Base-by-base conservation (phyloP, 1,284 basidiomycete genomes). In the Ceratobasidium sp. region DNA sequence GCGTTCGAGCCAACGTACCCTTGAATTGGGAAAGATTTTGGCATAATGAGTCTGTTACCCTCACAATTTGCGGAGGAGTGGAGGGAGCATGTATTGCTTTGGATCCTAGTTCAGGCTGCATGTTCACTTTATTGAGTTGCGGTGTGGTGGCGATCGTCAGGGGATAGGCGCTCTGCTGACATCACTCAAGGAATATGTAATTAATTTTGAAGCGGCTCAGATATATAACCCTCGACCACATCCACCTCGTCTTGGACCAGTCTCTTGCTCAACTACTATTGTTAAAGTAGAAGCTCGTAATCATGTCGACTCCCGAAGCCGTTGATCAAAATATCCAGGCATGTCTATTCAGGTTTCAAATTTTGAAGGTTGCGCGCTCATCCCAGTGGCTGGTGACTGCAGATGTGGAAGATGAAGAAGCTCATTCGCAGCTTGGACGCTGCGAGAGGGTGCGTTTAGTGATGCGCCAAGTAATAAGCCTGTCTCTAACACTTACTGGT, bases 371-470 rank as follows among this genome's bases (percentile, higher is more conserved):
- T 25, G 50, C 62, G 40, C 45, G 43, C 35, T 29, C 54, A 43
- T 52, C 58, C n/a, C 22, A 12, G 50, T 45, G 49, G 68, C 68
- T 40, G 10, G 34, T 10, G 17, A n/a, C 58, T 22, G 43, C 32
- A 73, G 72, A 69, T 73, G 60, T 73, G 72, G 72, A 73, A 73
- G 68, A 71, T 73, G 40, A 96, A 97, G 85, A 98, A 98, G 85
- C 93, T 98, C 80, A 94, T 96, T 82, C 94, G 91, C 85, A 94
- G 92, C 82, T 87, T 97, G 80, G 92, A 96, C 78, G 83, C 89
- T 58, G 93, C 95, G 73, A 87, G 95, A 84, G 96, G 95, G 91
- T 92, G 71, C 58, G 83, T 80, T 38, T 68, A 55, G 49, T 27
- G 31, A 35, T 25, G 31, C 20, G 10, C 15, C 22, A 6, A 22